Base-by-base conservation (phyloP, 1,284 basidiomycete species). In the Veloporphyrellus conicus region DNA sequence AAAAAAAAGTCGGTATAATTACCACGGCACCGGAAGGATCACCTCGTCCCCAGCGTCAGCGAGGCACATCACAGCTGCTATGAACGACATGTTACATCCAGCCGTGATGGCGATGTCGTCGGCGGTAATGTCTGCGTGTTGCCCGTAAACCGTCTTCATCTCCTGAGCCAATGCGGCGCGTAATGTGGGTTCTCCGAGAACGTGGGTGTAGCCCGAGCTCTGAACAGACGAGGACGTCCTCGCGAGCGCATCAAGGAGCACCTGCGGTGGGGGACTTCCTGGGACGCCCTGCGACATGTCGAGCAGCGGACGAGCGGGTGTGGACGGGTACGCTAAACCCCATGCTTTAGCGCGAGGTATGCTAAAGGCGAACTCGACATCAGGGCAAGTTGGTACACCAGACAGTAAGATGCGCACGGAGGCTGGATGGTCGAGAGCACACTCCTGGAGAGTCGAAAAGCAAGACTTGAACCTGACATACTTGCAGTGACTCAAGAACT, bases 271-370 rank as follows among this genome's bases (percentile, higher is more conserved):
- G 1, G 82, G 78, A 1, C 70, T 71, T 3, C 84, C 82, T 0
- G 89, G 90, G 0, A 84, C 81, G 22, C 86, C 86, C 64, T 90
- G 88, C 0, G 85, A 83, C 71, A 92, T 82, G 61, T 90, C 84
- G 7, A 91, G 72, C 0, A 90, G 67, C 0, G 81, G 82, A 2
- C 66, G 70, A 16, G 52, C 63, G 11, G 63, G 63, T 0, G 73
- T 74, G 0, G 73, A 60, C 5, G 57, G 55, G 67, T 83, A 88
- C 8, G 64, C 56, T 7, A 63, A 57, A 0, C 74, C 81, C 87
- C 87, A 90, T 64, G 73, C 71, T 51, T 81, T 78, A 12, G 84
- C 87, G 43, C 75, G 74, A 0, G 86, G 82, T 45, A 90, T 87
- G 1, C 86, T 87, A 55, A 8, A 25, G 10, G 18, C n/a, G 33